These are phyloP conservation scores for Acarospora socialis DNA, from an alignment of 2,329 filamentous ascomycete genomes.

Conservation along the genomic window DNA sequence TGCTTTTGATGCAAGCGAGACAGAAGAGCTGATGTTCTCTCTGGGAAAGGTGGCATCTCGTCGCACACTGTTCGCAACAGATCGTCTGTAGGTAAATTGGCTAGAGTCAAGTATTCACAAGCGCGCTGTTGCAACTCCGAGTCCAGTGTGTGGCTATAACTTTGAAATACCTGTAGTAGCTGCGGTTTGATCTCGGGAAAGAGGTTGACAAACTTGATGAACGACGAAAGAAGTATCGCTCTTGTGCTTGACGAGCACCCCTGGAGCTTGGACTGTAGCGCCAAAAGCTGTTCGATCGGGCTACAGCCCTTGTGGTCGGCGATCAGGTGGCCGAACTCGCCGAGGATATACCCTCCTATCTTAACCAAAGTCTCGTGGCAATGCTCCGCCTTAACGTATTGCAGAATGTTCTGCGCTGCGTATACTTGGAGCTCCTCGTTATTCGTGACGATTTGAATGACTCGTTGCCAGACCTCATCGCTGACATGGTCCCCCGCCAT, in stretches of 20 bases:
- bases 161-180: constrained; percentile 73
- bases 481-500: constrained; percentile 98
- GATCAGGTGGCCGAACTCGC: constrained; percentile 93
- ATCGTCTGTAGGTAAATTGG: constrained; percentile 76
- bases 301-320: constrained; percentile 85
- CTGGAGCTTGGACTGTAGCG: constrained; percentile 77
- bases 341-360: constrained; percentile 89
- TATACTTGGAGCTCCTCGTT: constrained; percentile 97
- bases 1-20: constrained; percentile 92
- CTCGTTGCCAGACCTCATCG: constrained; percentile 97
- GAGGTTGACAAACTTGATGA: constrained; percentile 94
- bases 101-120: constrained; percentile 83
- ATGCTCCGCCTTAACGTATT: constrained; percentile 82
- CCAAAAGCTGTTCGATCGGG: constrained; percentile 93
- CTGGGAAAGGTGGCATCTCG: constrained; percentile 97
- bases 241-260: constrained; percentile 78
- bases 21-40: constrained; percentile 79
- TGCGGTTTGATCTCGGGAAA: constrained; percentile 98
- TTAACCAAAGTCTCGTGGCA: constrained; percentile 97
- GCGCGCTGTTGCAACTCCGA: constrained; percentile 92
- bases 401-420: constrained; percentile 80
- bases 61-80: constrained; percentile 87
- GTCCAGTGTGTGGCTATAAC: constrained; percentile 89
- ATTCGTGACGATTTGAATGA: constrained; percentile 97
- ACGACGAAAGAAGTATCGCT: constrained; percentile 87